phyloP scores from a whole-genome alignment of 2,329 filamentous ascomycete species.

The Sporothrix luriei region DNA sequence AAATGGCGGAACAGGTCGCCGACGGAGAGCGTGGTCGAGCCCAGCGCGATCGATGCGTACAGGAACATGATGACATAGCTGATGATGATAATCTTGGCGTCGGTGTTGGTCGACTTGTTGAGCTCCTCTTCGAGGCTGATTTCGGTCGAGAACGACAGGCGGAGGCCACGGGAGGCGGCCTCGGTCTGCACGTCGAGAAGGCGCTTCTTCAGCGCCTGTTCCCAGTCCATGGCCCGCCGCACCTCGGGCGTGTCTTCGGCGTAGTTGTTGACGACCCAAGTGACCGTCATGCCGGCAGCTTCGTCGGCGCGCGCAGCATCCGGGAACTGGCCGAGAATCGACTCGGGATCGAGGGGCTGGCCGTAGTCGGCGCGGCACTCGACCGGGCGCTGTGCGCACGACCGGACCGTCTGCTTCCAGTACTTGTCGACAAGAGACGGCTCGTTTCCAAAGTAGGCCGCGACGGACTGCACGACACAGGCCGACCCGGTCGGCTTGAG shows the following conservation, averaged over 20 bases:
- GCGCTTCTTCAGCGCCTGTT: conserved; percentile 72
- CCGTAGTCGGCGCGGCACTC: conserved; percentile 85
- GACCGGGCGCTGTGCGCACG: conserved; percentile 78
- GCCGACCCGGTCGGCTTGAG: conserved; percentile 89
- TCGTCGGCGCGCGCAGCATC: conserved; percentile 66
- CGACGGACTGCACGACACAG: conserved; percentile 92
- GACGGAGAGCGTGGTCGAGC: conserved; percentile 79
- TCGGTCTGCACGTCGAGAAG: conserved; percentile 79
- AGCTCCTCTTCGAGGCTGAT: conserved; percentile 93
- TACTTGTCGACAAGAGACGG: conserved; percentile 63
- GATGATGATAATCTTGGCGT: conserved; percentile 93
- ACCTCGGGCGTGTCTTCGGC: conserved; percentile 72
- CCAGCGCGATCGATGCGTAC: conserved; percentile 89
- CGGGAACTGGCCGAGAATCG: conserved; percentile 82
- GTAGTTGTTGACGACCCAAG: conserved; percentile 92
- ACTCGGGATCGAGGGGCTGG: conserved; percentile 81
- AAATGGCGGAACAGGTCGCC: conserved; percentile 80
- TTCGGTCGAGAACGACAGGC: conserved; percentile 93
- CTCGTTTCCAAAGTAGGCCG: conserved; percentile 78
- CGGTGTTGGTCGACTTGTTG: conserved; percentile 97
- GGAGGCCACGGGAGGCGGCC: conserved; percentile 73
- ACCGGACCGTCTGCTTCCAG: conserved; percentile 72
- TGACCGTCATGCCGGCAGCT: conserved; percentile 79
- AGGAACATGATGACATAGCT: conserved; percentile 99
- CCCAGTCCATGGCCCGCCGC: conserved; percentile 82